Evolutionary conservation across 2,329 filamentous ascomycete genomes (phyloP), one percentile per base, ranked within the genome.

Genomic region (Hirsutella thompsonii): DNA sequence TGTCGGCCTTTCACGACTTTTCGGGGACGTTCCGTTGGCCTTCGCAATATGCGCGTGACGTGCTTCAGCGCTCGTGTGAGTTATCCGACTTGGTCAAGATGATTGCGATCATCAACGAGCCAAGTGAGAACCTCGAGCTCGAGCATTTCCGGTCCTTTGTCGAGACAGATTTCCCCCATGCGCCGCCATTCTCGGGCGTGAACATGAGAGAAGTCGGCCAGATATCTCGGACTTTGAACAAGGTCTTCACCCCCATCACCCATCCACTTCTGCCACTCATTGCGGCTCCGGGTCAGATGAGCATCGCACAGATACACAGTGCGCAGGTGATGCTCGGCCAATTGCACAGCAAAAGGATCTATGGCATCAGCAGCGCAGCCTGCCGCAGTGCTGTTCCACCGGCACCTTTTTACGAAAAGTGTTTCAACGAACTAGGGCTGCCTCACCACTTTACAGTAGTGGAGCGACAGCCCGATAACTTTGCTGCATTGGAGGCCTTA

Each of bases 1-100:
- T 93, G 67, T 90, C 85, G n/a, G 86, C 87, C 11, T 92, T 90
- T 53, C 87, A 93, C 57, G 86, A 92, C 63, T 90, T 90, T 54
- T 88, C 84, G 0, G 83, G 85, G 2, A 80, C 69, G 1, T 90
- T 90, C 69, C 84, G 81, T 52, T 93, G 86, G 86, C 81, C 82
- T 1, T 85, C 83, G 0, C 62, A 73, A 6, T 73, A 83, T 49
- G 85, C 85, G 1, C 76, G 83, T 52, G 66, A 73, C 10, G 71
- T 90, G 4, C 93, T 89, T 50, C 67, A 76, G 44, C 73, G 80
- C 49, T 85, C 82, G 8, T 74, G 75, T 37, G 75, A 76, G 44
- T 87, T 88, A 49, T 82, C 83, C 37, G 85, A 93, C 57, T 85
- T 93, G 43, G 80, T 93, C 54, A 93, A 92, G 66, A 92, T 93